Percentiles rank a stretch among this genome's conserved stretches.
Conservation (phyloP, 176 grass and related monocot species). For the Phoenix dactylifera region DNA sequence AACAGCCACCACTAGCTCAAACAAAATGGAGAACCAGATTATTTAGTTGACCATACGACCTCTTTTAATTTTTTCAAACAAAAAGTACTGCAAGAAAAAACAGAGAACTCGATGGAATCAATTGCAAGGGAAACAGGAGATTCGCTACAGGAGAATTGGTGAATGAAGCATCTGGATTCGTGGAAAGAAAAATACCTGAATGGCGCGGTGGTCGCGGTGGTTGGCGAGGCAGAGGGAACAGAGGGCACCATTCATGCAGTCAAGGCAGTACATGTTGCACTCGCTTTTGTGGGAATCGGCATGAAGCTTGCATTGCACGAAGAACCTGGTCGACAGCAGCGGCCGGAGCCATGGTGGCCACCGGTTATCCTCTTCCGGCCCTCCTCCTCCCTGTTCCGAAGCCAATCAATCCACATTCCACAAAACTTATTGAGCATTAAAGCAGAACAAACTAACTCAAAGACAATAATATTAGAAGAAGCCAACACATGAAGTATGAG, state of each 20-base stretch:
- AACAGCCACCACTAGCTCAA: no score
- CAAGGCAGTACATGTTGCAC: slow-evolving; percentile 99
- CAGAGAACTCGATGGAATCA: no score
- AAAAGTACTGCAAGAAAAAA: no score
- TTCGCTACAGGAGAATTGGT: no score
- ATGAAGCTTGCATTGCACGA: slow-evolving; percentile 84
- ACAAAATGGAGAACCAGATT: no score
- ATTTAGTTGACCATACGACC: no score
- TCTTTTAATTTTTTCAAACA: no score
- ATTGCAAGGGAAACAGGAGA: no score
- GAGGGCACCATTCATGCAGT: slow-evolving; percentile 69
- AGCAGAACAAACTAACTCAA: neutral
- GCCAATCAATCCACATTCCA: no score
- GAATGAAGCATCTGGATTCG: neutral
- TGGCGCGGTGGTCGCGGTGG: slow-evolving; percentile 67
- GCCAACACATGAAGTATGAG: no score
- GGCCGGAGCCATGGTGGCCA: slow-evolving; percentile 89
- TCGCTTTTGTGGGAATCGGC: slow-evolving; percentile 67
- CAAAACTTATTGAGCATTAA: no score
- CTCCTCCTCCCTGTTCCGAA: slow-evolving; percentile 20
- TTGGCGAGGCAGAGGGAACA: slow-evolving; percentile 72
- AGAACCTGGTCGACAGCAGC: slow-evolving; percentile 77
- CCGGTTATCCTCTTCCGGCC: slow-evolving; percentile 33
- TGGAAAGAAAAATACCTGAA: slow-evolving; percentile 45
- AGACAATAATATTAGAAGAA: neutral